Percentiles rank a stretch among this genome's conserved stretches.
phyloP scores from a whole-genome alignment of 2,329 filamentous ascomycete genomes.

The Trichoderma sp. region DNA sequence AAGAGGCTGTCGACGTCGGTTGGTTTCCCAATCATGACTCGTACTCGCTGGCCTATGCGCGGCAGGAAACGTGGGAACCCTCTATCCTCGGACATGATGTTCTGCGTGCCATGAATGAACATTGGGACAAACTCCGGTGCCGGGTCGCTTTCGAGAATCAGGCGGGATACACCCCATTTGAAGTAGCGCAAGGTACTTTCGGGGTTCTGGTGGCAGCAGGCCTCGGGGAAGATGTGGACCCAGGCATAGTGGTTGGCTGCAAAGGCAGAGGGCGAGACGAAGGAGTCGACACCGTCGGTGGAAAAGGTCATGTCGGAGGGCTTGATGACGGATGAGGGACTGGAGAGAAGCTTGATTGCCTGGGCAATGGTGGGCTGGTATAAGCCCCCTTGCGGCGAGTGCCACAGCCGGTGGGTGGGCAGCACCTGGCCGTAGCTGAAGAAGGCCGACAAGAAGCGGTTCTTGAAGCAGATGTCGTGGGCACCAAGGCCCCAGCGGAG shows the following conservation, averaged over 20 bases:
- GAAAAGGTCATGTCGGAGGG: constrained; percentile 55
- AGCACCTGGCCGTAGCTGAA: constrained; percentile 89
- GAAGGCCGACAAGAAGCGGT: constrained; percentile 72
- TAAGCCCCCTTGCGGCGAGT: constrained; percentile 79
- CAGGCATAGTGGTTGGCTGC: constrained; percentile 71
- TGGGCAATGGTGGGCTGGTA: constrained; percentile 89
- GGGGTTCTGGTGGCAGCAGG: constrained; percentile 86
- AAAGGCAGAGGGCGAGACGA: constrained; percentile 72
- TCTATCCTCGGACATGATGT: constrained; percentile 84
- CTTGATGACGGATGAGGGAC: constrained; percentile 49
- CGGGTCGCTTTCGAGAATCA: constrained; percentile 87
- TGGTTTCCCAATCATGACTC: constrained; percentile 75
- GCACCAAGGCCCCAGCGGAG: constrained; percentile 88
- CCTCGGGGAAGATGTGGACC: constrained; percentile 96
- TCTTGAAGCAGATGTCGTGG: constrained; percentile 93
- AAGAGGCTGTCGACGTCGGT: constrained; percentile 74
- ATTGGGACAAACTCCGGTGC: constrained; percentile 89
- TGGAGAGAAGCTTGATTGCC: constrained; percentile 80
- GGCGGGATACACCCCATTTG: constrained; percentile 92
- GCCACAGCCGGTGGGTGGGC: constrained; percentile 77
- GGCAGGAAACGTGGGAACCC: constrained; percentile 80
- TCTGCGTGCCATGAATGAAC: constrained; percentile 88
- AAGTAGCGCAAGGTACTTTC: constrained; percentile 86
- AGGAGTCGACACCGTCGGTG: constrained; percentile 66
- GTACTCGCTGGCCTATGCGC: constrained; percentile 68